Conservation (phyloP, 352 stramenopile species). For the Peronospora belbahrii region DNA sequence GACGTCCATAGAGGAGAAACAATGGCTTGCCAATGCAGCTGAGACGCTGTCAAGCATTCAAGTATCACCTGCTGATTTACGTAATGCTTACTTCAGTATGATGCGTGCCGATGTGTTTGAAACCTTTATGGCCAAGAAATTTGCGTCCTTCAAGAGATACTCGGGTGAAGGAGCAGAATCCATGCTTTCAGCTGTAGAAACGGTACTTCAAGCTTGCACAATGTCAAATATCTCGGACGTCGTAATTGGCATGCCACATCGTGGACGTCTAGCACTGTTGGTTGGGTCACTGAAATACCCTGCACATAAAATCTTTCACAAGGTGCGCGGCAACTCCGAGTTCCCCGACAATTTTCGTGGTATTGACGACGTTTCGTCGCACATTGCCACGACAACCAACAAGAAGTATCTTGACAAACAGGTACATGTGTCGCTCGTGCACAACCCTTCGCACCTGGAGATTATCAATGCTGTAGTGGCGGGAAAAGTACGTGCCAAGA, state of each 20-base stretch:
- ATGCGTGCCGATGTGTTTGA: constrained; percentile 78
- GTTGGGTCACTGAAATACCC: constrained; percentile 75
- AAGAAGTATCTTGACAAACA: constrained; percentile 47
- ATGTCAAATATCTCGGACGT: constrained; percentile 51
- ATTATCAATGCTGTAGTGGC: constrained; percentile 83
- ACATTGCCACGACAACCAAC: constrained; percentile 74
- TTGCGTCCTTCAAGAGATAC: constrained; percentile 83
- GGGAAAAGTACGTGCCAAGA: constrained; percentile 81
- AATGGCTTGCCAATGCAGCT: constrained; percentile 49
- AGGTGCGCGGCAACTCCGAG: constrained; percentile 68
- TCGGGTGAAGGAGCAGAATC: constrained; percentile 77
- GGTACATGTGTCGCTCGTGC: constrained; percentile 80
- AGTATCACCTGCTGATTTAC: constrained; percentile 56
- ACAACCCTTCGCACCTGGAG: constrained; percentile 85
- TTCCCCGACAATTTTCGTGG: constrained; percentile 52
- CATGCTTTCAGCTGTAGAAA: constrained; percentile 71
- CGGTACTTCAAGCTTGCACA: constrained; percentile 51
- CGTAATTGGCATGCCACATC: constrained; percentile 84
- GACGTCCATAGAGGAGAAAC: constrained; percentile 47
- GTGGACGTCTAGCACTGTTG: constrained; percentile 68
- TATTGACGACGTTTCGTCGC: constrained; percentile 80
- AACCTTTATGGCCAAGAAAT: constrained; percentile 81
- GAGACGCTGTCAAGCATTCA: constrained; percentile 36
- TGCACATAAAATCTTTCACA: constrained; percentile 77
- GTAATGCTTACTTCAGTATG: constrained; percentile 77